Base-by-base conservation (phyloP, 2,329 filamentous ascomycete species). In the Fusarium sp. region DNA sequence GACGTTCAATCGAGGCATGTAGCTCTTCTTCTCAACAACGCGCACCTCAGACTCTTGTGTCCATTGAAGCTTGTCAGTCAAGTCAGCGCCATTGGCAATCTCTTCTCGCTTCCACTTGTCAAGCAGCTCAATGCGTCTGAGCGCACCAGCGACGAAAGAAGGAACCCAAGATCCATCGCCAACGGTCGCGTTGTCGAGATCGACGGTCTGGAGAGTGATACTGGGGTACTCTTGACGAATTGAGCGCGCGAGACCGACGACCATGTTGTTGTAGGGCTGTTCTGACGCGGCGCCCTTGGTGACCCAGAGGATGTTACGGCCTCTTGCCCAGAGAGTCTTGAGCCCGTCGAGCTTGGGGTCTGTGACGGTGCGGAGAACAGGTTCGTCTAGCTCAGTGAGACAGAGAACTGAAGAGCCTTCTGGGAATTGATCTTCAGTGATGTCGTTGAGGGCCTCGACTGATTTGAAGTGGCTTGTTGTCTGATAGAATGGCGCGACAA, bases 221-320 rank as follows among this genome's bases (percentile, higher is more conserved):
- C 52, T 48, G n/a, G 63, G 50, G 9, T 46, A 56, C 20, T 66
- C 63, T 20, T 63, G 63, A 2, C 50, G 50, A 4, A 66, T 50
- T 10, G 63, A 63, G 12, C 63, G 59, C 1, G 41, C 50, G 4
- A 66, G 63, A 46, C 63, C 59, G 12, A 66, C 33, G 1, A 63
- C 23, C 58, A 66, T 66, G 20, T 66, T 66, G n/a, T 56, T 48
- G 32, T 63, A 66, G 10, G 63, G 63, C 2, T 64, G 57, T 5
- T 64, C 61, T 5, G 57, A 38, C 5, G 42, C 50, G 3, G 57
- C 61, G 1, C 53, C 64, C 14, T 55, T 60, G 12, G 64, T 60
- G 2, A 58, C 60, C 64, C 64, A 67, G 2, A 67, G 60, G 2
- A 67, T 52, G 7, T 60, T 63, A 10, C 60, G 26, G 7, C 33